Evolutionary conservation across 345 rosid species (phyloP), one percentile per base, ranked within the genome.

Genomic region (Salix dunnii): DNA sequence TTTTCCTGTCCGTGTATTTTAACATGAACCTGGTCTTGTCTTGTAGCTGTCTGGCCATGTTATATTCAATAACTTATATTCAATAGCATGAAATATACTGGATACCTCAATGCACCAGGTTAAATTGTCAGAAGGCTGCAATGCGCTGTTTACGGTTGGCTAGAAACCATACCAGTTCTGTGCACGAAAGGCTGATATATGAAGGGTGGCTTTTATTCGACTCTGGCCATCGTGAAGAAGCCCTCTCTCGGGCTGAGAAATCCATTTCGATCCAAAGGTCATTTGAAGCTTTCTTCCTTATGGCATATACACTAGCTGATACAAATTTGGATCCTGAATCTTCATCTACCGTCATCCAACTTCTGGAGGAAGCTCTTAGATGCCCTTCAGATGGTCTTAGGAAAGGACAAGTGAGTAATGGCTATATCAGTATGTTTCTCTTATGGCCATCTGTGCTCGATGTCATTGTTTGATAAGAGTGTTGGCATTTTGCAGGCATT

Each of bases 191-290:
- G 84, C 82, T 91, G 79, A 89, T 96, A 6, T 96, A 96, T 61
- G 98, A 96, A 84, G 99, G 98, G 53, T 96, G 99, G 99, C 89
- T 96, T 76, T 82, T 96, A 53, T 96, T 91, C 16, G 99, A 96
- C 83, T 86, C 89, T 63, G 96, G 96, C 53, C 78, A 93, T 77
- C 88, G 85, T 6, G 91, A 90, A 72, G 93, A 93, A 88, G 97
- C 97, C 74, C 92, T 96, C 48, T 66, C 86, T 1, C 91, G 82
- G 81, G 93, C 96, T 27, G 96, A 91, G 82, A 87, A 90, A 69
- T 91, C 99, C 72, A 88, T 96, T 84, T 82, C 84, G 49, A 84
- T 85, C 51, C 89, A 91, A 33, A 86, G 96, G 74, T 91, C 97
- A 14, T 96, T 96, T 79, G 98, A 96, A 87, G 97, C 96, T 35